These are phyloP conservation scores for Melastoma malabathricum DNA, from an alignment of 345 rosid genomes.

Conservation along the genomic window DNA sequence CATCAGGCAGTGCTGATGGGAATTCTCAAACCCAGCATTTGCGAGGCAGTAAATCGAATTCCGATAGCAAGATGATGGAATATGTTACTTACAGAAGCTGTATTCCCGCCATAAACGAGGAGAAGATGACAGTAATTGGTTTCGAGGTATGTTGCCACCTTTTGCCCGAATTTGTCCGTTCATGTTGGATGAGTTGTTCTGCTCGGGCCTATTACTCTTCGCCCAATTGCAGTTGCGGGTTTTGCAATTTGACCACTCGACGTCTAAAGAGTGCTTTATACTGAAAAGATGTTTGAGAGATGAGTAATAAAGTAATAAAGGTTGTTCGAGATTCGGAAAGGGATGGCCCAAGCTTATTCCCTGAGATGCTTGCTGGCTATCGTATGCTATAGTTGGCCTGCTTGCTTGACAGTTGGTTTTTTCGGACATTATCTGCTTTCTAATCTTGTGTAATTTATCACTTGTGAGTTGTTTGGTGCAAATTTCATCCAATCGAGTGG, in stretches of 20 bases:
- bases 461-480: no score
- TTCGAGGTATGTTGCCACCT: constrained; percentile 51
- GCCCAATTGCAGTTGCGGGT: no score
- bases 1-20: constrained; percentile 13
- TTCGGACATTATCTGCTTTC: no score
- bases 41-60: constrained; percentile 26
- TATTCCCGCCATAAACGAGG: constrained; percentile 51
- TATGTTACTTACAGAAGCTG: constrained; percentile 85
- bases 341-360: constrained; percentile 8
- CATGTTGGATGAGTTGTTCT: no score
- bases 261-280: no score
- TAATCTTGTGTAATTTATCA: no score
- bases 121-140: constrained; percentile 63
- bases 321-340: no score
- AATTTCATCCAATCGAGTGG: no score
- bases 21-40: constrained; percentile 36
- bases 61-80: constrained; percentile 23
- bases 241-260: no score
- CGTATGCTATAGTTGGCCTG: no score
- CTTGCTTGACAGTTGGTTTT: not conserved
- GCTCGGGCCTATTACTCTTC: no score
- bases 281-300: constrained; percentile 18
- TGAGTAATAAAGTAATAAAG: not conserved
- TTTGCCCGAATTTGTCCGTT: no score
- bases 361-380: not conserved